Evolutionary conservation across 768 basidiomycete genomes (phyloP).

Genomic region (Cystofilobasidium macerans): DNA sequence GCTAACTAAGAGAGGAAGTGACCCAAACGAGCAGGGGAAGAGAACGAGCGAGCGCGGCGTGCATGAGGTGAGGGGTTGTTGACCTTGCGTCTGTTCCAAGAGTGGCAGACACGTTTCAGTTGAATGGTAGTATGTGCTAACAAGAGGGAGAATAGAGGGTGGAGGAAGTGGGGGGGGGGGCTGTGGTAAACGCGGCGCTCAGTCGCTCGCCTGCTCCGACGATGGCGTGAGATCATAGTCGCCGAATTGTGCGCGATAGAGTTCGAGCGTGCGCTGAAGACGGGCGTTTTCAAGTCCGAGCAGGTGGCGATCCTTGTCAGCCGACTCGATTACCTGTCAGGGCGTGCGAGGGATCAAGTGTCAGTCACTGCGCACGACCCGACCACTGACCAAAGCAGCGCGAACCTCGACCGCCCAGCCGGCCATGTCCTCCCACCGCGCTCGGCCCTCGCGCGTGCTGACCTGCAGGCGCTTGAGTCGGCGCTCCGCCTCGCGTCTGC

Average conservation of each 20-base stretch:
- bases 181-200: no score
- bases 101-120: no score
- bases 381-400: neutral
- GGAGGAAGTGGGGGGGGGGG: no score
- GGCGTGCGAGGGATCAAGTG: neutral
- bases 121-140: no score
- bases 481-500: neutral
- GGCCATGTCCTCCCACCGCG: conserved; percentile 6
- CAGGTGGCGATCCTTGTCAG: neutral
- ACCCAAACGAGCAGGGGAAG: no score
- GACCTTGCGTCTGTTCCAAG: no score
- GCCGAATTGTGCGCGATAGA: neutral
- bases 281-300: conserved; percentile 2
- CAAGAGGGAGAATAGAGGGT: no score
- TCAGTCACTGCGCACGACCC: neutral
- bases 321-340: neutral
- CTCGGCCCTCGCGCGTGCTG: neutral
- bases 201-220: neutral
- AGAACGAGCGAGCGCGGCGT: no score
- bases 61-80: no score
- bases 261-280: neutral
- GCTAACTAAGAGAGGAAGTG: no score
- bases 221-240: neutral
- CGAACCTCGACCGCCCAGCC: neutral
- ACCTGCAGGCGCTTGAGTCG: neutral